A percentile compares a stretch with the other conserved stretches of the same genome.
phyloP scores from a whole-genome alignment of 129 eudicot genomes.

The Heracleum sosnowskyi region DNA sequence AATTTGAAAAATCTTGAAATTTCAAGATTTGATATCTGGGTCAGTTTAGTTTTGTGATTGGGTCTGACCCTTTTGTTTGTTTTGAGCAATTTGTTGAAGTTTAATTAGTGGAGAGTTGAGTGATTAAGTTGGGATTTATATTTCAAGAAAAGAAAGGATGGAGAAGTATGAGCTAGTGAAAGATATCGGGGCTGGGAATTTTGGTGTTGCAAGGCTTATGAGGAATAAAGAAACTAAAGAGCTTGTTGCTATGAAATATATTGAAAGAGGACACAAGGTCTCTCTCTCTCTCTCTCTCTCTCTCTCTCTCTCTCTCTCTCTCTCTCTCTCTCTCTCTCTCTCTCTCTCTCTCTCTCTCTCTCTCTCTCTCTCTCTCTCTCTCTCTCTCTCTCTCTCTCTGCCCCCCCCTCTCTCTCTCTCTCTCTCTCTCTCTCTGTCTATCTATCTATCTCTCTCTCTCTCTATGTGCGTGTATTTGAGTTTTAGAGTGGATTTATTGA shows the following conservation, averaged over 20 bases:
- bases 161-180: constrained; percentile 91
- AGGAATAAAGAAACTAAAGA: constrained; percentile 90
- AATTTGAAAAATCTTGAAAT: constrained; percentile 2
- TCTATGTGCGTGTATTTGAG: neutral
- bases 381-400: neutral
- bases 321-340: neutral
- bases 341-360: neutral
- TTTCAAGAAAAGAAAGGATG: constrained; percentile 24
- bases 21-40: constrained; percentile 2
- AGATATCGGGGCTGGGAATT: constrained; percentile 96
- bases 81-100: constrained; percentile 5
- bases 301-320: neutral
- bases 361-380: neutral
- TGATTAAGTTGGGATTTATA: neutral
- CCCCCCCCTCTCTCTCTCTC: neutral
- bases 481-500: neutral
- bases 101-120: neutral
- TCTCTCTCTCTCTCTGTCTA: neutral
- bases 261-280: constrained; percentile 92
- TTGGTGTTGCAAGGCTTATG: constrained; percentile 90
- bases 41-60: constrained; percentile 12
- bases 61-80: neutral
- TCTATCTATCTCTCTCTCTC: neutral
- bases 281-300: neutral
- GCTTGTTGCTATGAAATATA: constrained; percentile 91